Conservation (phyloP, 179 eudicot species). For the Beta corolliflora region DNA sequence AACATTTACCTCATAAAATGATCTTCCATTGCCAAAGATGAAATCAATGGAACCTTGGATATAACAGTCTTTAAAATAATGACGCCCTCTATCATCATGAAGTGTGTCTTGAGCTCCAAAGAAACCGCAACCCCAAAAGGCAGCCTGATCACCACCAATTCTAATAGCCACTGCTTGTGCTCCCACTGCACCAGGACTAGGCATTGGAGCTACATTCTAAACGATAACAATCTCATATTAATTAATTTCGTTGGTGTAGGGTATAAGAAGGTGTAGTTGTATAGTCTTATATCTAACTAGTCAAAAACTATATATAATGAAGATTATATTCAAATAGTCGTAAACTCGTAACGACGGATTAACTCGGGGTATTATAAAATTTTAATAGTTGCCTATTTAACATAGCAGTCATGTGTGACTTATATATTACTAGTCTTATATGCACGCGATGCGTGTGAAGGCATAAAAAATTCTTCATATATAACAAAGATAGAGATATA, state of each 20-base stretch:
- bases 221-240: background rate
- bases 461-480: too few species aligned
- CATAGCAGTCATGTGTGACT: too few species aligned
- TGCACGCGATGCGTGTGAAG: too few species aligned
- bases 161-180: constrained; percentile 94
- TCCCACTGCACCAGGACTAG: constrained; percentile 74
- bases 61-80: constrained; percentile 85
- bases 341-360: too few species aligned
- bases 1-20: constrained; percentile 69
- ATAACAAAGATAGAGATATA: too few species aligned
- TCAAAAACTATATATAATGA: too few species aligned
- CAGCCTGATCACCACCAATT: constrained; percentile 69
- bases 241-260: background rate
- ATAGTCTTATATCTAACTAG: too few species aligned
- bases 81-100: constrained; percentile 90
- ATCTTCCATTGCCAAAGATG: constrained; percentile 78
- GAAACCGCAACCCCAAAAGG: constrained; percentile 96
- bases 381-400: too few species aligned
- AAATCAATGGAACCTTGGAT: constrained; percentile 94
- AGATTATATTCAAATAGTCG: too few species aligned
- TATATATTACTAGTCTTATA: too few species aligned
- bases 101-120: constrained; percentile 95
- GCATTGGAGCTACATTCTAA: constrained; percentile 89
- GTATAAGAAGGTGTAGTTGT: too few species aligned
- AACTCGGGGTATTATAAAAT: too few species aligned